Evolutionary conservation across 495 filamentous ascomycete species (phyloP).

Genomic region (Astrothelium macrocarpum): DNA sequence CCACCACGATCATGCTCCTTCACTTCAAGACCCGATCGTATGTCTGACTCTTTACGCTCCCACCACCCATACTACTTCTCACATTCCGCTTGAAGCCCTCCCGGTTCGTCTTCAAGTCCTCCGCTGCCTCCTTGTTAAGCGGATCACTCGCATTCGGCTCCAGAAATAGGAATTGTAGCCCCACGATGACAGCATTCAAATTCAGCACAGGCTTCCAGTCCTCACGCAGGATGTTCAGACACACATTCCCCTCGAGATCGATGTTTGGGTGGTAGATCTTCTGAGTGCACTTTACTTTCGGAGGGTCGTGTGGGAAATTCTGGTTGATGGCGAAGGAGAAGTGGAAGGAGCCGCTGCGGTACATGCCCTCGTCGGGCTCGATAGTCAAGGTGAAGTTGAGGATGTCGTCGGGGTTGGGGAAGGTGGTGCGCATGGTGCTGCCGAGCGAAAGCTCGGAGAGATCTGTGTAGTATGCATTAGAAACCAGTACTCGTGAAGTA

Average conservation of each 20-base stretch:
- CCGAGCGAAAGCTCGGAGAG: constrained; percentile 85
- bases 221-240: constrained; percentile 90
- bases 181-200: constrained; percentile 91
- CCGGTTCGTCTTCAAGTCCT: constrained; percentile 73
- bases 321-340: constrained; percentile 89
- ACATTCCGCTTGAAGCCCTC: constrained; percentile 91
- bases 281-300: constrained; percentile 94
- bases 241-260: constrained; percentile 94
- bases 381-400: constrained; percentile 91
- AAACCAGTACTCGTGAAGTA: neutral
- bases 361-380: constrained; percentile 96
- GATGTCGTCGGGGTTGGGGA: constrained; percentile 92
- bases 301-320: constrained; percentile 94
- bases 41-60: constrained; percentile 55
- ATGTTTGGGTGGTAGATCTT: constrained; percentile 99
- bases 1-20: neutral
- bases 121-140: constrained; percentile 95
- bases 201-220: constrained; percentile 99
- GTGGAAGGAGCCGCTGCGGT: constrained; percentile 78
- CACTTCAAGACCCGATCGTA: constrained; percentile 67
- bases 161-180: constrained; percentile 94
- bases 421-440: constrained; percentile 82
- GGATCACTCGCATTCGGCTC: constrained; percentile 95
- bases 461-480: constrained; percentile 44
- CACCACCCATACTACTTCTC: constrained; percentile 68